These are phyloP conservation scores for Urtica urens DNA, from an alignment of 306 rosid genomes.

Conservation along the genomic window DNA sequence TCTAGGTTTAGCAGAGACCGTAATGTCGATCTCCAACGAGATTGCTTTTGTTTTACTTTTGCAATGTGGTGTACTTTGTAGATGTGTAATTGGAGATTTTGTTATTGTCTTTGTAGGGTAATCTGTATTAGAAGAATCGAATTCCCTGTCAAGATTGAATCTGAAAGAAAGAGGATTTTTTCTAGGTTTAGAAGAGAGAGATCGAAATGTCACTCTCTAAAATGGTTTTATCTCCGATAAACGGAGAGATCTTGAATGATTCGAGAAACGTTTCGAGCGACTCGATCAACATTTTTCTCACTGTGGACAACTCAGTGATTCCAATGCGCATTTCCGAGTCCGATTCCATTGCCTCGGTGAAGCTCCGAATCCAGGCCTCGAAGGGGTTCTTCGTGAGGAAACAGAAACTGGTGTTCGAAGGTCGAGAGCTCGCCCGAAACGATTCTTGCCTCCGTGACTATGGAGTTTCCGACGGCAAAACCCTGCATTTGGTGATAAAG, in stretches of 20 bases:
- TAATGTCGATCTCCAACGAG: too few species aligned
- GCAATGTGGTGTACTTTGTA: too few species aligned
- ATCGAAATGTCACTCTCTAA: conserved; percentile 43
- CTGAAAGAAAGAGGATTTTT: too few species aligned
- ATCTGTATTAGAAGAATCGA: too few species aligned
- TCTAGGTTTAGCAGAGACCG: too few species aligned
- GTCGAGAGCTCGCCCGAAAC: conserved; percentile 61
- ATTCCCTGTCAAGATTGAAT: too few species aligned
- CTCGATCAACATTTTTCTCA: conserved; percentile 43
- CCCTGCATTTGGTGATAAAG: conserved; percentile 52
- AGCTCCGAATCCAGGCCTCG: conserved; percentile 56
- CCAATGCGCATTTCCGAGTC: conserved; percentile 56
- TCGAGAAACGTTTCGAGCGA: conserved; percentile 19
- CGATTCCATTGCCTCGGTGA: conserved; percentile 66
- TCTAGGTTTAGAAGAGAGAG: conserved; percentile 21
- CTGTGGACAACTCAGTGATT: conserved; percentile 48
- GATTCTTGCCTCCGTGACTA: conserved; percentile 49
- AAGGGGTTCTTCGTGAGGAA: conserved; percentile 54
- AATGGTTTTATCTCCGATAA: conserved; percentile 36
- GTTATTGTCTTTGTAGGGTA: too few species aligned
- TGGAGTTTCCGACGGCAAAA: conserved; percentile 59
- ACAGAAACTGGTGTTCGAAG: conserved; percentile 59
- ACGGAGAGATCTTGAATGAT: conserved; percentile 21
- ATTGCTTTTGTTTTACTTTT: too few species aligned
- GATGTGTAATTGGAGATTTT: too few species aligned